phyloP scores from a whole-genome alignment of 2,329 filamentous ascomycete genomes.

The Fusarium armeniacum region DNA sequence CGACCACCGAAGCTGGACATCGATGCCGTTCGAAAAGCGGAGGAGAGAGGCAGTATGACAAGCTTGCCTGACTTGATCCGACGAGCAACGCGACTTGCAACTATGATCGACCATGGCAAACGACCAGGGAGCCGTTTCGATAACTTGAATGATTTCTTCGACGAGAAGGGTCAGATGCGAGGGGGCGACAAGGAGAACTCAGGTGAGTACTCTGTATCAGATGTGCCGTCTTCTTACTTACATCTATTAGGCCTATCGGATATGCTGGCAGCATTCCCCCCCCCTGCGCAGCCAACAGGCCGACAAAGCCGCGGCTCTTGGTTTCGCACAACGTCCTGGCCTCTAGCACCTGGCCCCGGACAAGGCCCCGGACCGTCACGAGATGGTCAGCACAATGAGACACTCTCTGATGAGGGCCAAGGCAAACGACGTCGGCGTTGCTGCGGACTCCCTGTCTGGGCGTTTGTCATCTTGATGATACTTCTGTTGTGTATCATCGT shows the following conservation, averaged over 20 bases:
- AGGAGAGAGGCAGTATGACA: constrained; percentile 89
- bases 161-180: constrained; percentile 58
- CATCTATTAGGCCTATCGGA: constrained; percentile 70
- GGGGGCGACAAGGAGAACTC: constrained; percentile 58
- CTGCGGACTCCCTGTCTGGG: constrained; percentile 87
- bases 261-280: constrained; percentile 76
- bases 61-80: constrained; percentile 92
- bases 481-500: constrained; percentile 79
- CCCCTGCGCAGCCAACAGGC: constrained; percentile 66
- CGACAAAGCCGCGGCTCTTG: constrained; percentile 63
- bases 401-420: constrained; percentile 45
- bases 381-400: constrained; percentile 39
- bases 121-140: constrained; percentile 72
- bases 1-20: constrained; percentile 84
- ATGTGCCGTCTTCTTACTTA: constrained; percentile 57
- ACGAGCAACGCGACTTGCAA: constrained; percentile 86
- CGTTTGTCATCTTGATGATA: constrained; percentile 75
- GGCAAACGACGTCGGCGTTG: constrained; percentile 70
- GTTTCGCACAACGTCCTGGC: constrained; percentile 64
- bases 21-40: constrained; percentile 82
- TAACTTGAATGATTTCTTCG: constrained; percentile 65
- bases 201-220: constrained; percentile 52
- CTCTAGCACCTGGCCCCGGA: constrained; percentile 55
- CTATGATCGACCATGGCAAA: constrained; percentile 87
- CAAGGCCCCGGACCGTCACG: constrained; percentile 42